phyloP scores from a whole-genome alignment of 441 rosid genomes.

The Macaranga tanarius region DNA sequence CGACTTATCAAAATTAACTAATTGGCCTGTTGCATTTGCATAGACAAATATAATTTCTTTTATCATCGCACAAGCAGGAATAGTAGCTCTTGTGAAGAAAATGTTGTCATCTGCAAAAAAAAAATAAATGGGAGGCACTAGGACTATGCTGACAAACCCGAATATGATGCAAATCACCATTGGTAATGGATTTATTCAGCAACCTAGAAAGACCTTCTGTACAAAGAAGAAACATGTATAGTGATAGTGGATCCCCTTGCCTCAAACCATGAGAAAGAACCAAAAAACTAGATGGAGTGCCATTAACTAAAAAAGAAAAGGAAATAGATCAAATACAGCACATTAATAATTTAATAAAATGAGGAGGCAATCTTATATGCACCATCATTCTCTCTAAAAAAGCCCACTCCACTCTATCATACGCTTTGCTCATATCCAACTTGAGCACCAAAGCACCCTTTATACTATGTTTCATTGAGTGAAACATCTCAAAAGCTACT shows the following conservation, averaged over 20 bases:
- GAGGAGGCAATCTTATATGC: neutral
- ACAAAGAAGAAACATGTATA: no score
- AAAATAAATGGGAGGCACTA: no score
- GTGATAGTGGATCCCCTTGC: neutral
- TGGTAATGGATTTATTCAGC: no score
- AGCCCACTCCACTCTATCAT: neutral
- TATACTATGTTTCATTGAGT: neutral
- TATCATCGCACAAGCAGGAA: neutral
- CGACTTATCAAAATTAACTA: no score
- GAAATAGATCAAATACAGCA: neutral
- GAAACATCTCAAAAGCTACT: neutral
- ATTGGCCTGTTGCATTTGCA: no score
- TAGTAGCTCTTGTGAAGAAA: neutral
- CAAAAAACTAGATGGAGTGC: neutral
- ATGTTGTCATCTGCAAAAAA: no score
- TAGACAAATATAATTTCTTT: no score
- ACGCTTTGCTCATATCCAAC: neutral
- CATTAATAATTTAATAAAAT: neutral
- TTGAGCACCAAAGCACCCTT: neutral
- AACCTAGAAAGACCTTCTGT: neutral
- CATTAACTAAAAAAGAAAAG: neutral
- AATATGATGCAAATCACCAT: no score
- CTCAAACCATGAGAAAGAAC: neutral
- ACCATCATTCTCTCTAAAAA: neutral
- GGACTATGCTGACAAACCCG: neutral